Conservation (phyloP, 2,329 filamentous ascomycete genomes). For the Trichophyton benhamiae region DNA sequence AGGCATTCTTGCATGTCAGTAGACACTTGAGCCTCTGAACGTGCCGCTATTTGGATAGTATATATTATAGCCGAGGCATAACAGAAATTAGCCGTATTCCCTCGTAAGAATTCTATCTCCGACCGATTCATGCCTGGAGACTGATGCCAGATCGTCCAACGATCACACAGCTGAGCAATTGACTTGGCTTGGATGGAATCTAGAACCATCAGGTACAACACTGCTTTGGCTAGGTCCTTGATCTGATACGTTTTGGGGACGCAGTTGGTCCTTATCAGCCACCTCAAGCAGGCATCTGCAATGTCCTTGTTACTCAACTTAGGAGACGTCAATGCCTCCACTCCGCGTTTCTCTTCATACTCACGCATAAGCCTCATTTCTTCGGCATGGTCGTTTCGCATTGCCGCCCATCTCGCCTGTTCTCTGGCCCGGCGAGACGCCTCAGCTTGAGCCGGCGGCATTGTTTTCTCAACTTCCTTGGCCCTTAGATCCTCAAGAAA, state of each 20-base stretch:
- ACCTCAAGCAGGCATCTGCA: conserved; percentile 17
- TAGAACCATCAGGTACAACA: conserved; percentile 20
- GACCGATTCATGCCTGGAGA: conserved; percentile 19
- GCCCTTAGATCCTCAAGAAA: conserved; percentile 14
- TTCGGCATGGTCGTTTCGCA: conserved; percentile 15
- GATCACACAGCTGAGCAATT: conserved; percentile 18
- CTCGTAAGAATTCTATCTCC: conserved; percentile 16
- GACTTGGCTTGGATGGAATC: conserved; percentile 15
- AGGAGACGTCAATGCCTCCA: conserved; percentile 19
- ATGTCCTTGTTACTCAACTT: conserved; percentile 17
- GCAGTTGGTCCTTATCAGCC: conserved; percentile 16
- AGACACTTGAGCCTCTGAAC: conserved; percentile 14
- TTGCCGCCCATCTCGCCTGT: conserved; percentile 11
- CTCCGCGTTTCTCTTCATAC: conserved; percentile 16
- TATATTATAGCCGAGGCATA: conserved; percentile 18
- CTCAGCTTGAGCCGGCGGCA: conserved; percentile 20
- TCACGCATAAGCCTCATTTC: conserved; percentile 10
- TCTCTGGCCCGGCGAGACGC: conserved; percentile 15
- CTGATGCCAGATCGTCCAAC: conserved; percentile 19
- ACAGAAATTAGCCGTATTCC: conserved; percentile 18
- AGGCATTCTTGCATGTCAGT: conserved; percentile 22
- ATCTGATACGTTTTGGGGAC: conserved; percentile 18
- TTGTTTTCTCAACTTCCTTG: conserved; percentile 16
- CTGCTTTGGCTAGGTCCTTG: conserved; percentile 16
- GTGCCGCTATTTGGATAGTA: conserved; percentile 15